These are phyloP conservation scores for Tulasnella sp. DNA, from an alignment of 768 basidiomycete species.

Conservation along the genomic window DNA sequence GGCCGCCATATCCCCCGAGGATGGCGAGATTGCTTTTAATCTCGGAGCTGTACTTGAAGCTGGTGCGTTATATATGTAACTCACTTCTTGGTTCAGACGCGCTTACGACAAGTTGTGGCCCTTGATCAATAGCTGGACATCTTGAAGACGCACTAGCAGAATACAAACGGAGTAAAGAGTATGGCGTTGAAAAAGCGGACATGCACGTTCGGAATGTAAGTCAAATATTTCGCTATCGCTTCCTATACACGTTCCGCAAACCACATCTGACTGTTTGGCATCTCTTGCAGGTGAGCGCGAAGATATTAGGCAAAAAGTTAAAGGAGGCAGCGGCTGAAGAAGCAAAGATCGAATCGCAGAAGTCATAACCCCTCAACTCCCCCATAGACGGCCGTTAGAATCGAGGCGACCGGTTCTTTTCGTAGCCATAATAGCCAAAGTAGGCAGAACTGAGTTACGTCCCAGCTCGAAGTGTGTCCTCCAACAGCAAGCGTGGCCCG, in stretches of 20 bases:
- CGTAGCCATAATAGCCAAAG: no score
- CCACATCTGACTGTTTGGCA: constrained; percentile 17
- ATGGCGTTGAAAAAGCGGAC: constrained; percentile 71
- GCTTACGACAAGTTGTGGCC: constrained; percentile 20
- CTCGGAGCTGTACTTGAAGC: constrained; percentile 86
- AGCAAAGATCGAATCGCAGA: not conserved
- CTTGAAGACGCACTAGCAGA: constrained; percentile 72
- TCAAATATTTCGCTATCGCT: constrained; percentile 21
- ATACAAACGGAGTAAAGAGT: constrained; percentile 68
- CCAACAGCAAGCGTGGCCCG: no score
- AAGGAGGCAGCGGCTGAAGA: constrained; percentile 27
- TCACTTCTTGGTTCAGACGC: not conserved
- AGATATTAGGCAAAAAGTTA: constrained; percentile 57
- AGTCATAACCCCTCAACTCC: not conserved
- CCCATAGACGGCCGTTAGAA: no score
- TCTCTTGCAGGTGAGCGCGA: constrained; percentile 57
- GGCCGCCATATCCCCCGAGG: constrained; percentile 71
- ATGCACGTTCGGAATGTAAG: constrained; percentile 69
- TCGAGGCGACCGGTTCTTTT: no score
- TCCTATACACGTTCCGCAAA: constrained; percentile 16
- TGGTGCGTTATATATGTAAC: constrained; percentile 38
- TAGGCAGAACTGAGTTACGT: no score
- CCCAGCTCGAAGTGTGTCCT: no score
- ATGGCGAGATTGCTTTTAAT: constrained; percentile 88
- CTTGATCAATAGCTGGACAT: constrained; percentile 45